These are phyloP conservation scores for Aspergillus haitiensis DNA, from an alignment of 495 filamentous ascomycete species.

Conservation along the genomic window DNA sequence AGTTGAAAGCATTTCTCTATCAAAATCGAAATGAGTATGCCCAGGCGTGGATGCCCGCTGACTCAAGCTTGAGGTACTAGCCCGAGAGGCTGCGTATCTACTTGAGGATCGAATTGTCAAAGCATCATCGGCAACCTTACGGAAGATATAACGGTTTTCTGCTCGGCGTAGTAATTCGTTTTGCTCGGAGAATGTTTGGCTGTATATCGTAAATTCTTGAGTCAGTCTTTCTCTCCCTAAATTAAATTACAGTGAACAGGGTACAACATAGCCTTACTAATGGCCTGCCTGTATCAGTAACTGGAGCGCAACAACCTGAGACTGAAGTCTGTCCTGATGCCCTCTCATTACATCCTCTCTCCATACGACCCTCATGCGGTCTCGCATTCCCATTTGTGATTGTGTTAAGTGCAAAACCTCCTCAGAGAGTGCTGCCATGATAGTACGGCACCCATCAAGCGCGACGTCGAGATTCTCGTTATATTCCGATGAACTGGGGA, in stretches of 20 bases:
- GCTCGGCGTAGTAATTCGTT: conserved; percentile 34
- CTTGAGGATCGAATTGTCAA: conserved; percentile 36
- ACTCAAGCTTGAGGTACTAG: conserved; percentile 30
- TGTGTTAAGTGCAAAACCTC: conserved; percentile 40
- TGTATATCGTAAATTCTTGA: conserved; percentile 7
- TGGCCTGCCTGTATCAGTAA: conserved; percentile 46
- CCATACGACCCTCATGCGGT: conserved; percentile 37
- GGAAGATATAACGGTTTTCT: conserved; percentile 41
- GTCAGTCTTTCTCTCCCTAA: no score
- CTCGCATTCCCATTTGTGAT: conserved; percentile 26
- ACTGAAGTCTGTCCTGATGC: conserved; percentile 41
- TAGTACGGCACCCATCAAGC: conserved; percentile 41
- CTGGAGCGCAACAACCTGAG: conserved; percentile 45
- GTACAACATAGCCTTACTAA: conserved; percentile 33
- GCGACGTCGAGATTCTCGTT: conserved; percentile 37
- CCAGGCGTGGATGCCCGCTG: conserved; percentile 32
- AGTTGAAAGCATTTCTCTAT: conserved; percentile 31
- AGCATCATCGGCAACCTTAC: conserved; percentile 43
- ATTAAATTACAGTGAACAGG: no score
- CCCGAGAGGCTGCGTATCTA: conserved; percentile 31
- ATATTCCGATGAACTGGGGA: conserved; percentile 32
- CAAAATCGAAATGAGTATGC: conserved; percentile 38
- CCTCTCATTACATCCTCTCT: conserved; percentile 46
- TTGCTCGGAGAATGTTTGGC: conserved; percentile 39
- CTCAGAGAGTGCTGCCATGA: conserved; percentile 42